Percentiles rank a stretch among this genome's conserved stretches.
phyloP scores from a whole-genome alignment of 805 yeast species.

The Wickerhamomyces subpelliculosus region DNA sequence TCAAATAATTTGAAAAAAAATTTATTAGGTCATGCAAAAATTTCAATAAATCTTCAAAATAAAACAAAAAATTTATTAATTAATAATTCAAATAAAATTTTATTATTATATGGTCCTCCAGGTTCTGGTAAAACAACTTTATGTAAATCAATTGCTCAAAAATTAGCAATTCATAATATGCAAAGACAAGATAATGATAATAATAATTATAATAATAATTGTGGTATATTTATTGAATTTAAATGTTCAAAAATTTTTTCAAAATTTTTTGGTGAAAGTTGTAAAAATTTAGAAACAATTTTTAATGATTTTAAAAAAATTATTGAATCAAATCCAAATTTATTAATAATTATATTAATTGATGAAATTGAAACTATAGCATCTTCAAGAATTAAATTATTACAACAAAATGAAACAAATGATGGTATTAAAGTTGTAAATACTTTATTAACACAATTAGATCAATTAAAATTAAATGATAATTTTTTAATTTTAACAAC shows the following conservation, averaged over 20 bases:
- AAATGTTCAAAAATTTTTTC: constrained; percentile 38
- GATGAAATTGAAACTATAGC: constrained; percentile 43
- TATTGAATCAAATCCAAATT: constrained; percentile 9
- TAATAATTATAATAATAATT: no score
- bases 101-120: constrained; percentile 36
- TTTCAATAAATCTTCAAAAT: constrained; percentile 22
- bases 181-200: no score
- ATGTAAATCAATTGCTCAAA: constrained; percentile 34
- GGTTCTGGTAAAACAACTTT: constrained; percentile 42
- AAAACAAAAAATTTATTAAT: constrained; percentile 2
- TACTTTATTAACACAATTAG: constrained; percentile 35
- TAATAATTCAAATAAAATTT: constrained; percentile 12
- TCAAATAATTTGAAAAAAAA: constrained; percentile 24
- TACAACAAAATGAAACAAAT: constrained; percentile 32
- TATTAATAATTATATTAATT: constrained; percentile 30
- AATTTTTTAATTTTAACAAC: constrained; percentile 35
- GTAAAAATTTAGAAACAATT: constrained; percentile 31
- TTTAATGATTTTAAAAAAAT: constrained; percentile 28
- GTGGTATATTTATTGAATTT: constrained; percentile 33
- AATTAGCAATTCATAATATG: constrained; percentile 25
- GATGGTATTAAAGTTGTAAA: constrained; percentile 38
- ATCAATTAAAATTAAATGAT: constrained; percentile 26
- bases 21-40: constrained; percentile 26
- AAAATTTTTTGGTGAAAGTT: constrained; percentile 40
- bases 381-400: constrained; percentile 28